Evolutionary conservation across 1,284 basidiomycete species (phyloP).

Genomic region (Fomitiporia mediterranea): DNA sequence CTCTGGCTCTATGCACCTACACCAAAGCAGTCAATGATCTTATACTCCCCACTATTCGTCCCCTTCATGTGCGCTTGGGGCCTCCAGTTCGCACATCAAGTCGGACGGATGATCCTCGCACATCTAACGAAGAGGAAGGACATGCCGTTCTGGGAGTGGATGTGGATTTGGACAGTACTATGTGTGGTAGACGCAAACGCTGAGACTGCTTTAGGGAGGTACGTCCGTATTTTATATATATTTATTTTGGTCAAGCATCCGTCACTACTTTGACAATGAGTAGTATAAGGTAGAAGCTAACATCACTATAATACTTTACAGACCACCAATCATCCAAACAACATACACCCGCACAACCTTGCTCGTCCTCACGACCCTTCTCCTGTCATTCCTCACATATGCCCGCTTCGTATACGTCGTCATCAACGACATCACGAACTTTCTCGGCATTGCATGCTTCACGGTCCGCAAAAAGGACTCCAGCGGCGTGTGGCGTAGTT

Average conservation of each 20-base stretch:
- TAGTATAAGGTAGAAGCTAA: constrained; percentile 2
- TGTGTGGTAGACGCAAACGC: constrained; percentile 84
- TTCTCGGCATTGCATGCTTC: constrained; percentile 87
- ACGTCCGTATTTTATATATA: constrained; percentile 27
- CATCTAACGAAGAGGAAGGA: constrained; percentile 68
- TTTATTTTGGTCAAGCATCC: too few relatives aligned
- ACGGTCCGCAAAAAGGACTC: constrained; percentile 80
- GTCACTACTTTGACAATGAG: background rate
- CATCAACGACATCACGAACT: constrained; percentile 83
- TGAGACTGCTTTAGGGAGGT: constrained; percentile 63
- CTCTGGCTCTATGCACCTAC: constrained; percentile 75
- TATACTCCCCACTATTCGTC: constrained; percentile 61
- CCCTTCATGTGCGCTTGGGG: constrained; percentile 92
- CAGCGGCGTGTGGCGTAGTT: constrained; percentile 59
- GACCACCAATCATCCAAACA: constrained; percentile 66
- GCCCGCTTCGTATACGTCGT: constrained; percentile 76
- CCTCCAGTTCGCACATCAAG: constrained; percentile 79
- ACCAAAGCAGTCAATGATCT: constrained; percentile 50
- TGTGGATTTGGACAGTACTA: constrained; percentile 80
- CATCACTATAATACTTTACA: constrained; percentile 29
- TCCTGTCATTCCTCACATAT: constrained; percentile 66
- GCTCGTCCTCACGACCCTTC: constrained; percentile 68
- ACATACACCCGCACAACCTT: constrained; percentile 53
- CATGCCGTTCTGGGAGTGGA: constrained; percentile 86
- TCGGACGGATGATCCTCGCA: constrained; percentile 89